Percentiles rank a stretch among this genome's conserved stretches.
Conservation (phyloP, 2,329 filamentous ascomycete genomes). For the Fonsecaea nubica region DNA sequence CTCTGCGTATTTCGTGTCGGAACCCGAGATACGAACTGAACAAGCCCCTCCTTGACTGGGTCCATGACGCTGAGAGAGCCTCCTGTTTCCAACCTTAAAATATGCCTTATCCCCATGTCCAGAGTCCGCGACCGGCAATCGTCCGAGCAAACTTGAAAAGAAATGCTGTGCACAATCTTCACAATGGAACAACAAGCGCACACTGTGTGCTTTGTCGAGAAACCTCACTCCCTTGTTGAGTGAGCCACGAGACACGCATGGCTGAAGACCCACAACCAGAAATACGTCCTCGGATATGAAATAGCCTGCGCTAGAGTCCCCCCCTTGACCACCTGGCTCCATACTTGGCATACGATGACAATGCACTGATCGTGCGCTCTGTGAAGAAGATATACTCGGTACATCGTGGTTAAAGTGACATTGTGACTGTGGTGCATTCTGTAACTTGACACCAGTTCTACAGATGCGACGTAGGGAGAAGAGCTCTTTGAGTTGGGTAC, state of each 20-base stretch:
- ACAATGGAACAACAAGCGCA: neutral
- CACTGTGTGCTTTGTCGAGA: neutral
- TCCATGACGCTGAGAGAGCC: neutral
- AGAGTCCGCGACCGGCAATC: neutral
- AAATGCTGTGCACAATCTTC: neutral
- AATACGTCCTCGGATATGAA: neutral
- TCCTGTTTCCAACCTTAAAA: neutral
- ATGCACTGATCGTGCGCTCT: neutral
- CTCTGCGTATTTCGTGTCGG: conserved; percentile 10
- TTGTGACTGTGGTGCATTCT: neutral
- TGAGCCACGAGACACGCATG: neutral
- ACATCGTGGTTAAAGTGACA: neutral
- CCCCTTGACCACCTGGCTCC: neutral
- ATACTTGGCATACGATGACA: neutral
- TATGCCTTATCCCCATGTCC: neutral
- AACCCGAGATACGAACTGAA: conserved; percentile 13
- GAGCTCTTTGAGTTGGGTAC: neutral
- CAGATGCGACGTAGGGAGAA: neutral
- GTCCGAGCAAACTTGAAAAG: neutral
- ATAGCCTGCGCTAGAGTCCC: neutral
- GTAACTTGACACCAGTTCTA: neutral
- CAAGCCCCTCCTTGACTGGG: neutral
- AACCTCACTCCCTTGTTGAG: neutral
- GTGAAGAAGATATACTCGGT: neutral
- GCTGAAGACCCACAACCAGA: neutral